phyloP scores from a whole-genome alignment of 2,329 filamentous ascomycete species.

The Fusarium incarnatum region DNA sequence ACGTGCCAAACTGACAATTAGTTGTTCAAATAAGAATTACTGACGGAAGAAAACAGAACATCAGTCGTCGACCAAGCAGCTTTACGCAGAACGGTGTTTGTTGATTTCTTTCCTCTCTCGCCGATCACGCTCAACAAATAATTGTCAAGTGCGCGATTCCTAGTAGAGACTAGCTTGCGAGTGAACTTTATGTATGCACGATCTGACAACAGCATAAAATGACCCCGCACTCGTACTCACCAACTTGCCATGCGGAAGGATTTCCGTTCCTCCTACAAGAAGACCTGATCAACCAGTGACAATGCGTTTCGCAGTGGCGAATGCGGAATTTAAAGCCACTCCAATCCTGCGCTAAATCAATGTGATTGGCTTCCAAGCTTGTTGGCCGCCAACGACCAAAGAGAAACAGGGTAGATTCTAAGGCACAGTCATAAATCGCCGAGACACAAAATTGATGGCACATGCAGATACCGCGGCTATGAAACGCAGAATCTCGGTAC shows the following conservation, averaged over 20 bases:
- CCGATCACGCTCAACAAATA: neutral
- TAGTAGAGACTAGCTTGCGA: neutral
- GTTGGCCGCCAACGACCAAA: neutral
- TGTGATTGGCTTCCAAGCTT: neutral
- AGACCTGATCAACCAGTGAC: neutral
- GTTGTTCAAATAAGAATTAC: accelerated
- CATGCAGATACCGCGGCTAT: neutral
- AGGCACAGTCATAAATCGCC: neutral
- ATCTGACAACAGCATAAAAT: neutral
- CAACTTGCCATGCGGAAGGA: neutral
- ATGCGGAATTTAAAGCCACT: too few relatives aligned
- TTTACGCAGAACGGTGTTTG: accelerated
- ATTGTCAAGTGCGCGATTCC: neutral
- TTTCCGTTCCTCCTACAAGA: neutral
- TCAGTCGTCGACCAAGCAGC: too few relatives aligned
- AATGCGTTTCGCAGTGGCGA: neutral
- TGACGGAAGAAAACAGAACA: too few relatives aligned
- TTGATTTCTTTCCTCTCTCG: neutral
- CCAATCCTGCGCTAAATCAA: neutral
- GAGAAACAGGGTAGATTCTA: neutral
- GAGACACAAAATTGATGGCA: neutral
- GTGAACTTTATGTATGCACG: neutral
- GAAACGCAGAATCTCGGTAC: accelerated
- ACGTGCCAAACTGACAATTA: neutral
- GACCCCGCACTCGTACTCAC: neutral